phyloP scores from a whole-genome alignment of 2,329 filamentous ascomycete species.

The Aspergillus neotritici region DNA sequence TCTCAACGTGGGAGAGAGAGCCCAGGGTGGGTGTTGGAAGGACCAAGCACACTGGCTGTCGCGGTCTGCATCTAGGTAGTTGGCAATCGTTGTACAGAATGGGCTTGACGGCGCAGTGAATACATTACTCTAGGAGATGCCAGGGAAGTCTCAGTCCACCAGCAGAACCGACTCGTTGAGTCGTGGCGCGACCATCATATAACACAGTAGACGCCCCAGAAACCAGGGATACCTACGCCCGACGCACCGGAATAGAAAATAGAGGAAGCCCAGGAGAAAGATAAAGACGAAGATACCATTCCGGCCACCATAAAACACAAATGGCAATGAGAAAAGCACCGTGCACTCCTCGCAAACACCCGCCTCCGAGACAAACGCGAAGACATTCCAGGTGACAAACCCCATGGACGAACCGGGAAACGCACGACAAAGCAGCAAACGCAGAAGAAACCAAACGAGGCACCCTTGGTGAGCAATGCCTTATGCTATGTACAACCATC shows the following conservation, averaged over 20 bases:
- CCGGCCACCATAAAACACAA: constrained; percentile 10
- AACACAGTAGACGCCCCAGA: too few relatives aligned
- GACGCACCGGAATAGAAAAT: not conserved
- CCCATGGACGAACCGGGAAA: constrained; percentile 21
- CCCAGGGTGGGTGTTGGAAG: too few relatives aligned
- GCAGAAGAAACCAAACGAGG: constrained; percentile 15
- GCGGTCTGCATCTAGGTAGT: too few relatives aligned
- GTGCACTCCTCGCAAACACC: constrained; percentile 28
- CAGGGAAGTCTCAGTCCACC: too few relatives aligned
- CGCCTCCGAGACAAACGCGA: constrained; percentile 20
- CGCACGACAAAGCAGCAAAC: constrained; percentile 15
- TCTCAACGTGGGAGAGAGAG: too few relatives aligned
- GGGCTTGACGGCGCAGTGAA: too few relatives aligned
- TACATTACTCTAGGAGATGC: too few relatives aligned
- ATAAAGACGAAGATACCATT: constrained; percentile 23
- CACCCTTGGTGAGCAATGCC: constrained; percentile 9
- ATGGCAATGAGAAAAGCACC: constrained; percentile 22
- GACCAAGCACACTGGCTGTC: too few relatives aligned
- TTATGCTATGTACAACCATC: constrained; percentile 36
- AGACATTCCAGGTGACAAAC: constrained; percentile 13
- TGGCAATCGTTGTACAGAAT: too few relatives aligned
- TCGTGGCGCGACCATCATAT: too few relatives aligned
- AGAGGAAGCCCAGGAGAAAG: constrained; percentile 9
- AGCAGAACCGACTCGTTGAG: too few relatives aligned
- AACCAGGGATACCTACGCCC: not conserved